phyloP scores from a whole-genome alignment of 805 yeast genomes.

The Hanseniaspora pseudoguilliermondii region DNA sequence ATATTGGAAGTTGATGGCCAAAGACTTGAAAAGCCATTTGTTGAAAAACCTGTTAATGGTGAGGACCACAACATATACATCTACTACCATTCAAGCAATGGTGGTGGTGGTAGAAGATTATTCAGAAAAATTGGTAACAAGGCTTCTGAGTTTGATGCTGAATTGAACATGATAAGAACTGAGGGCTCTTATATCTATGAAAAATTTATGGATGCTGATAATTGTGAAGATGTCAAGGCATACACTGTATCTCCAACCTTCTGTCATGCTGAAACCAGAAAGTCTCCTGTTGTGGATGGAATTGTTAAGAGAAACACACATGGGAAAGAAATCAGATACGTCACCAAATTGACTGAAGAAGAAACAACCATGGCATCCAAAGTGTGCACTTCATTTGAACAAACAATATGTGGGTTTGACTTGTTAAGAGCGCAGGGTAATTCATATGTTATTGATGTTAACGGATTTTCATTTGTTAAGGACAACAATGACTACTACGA shows the following conservation, averaged over 20 bases:
- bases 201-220: constrained; percentile 93
- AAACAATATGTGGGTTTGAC: constrained; percentile 95
- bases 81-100: constrained; percentile 73
- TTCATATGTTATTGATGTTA: constrained; percentile 90
- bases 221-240: constrained; percentile 96
- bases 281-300: constrained; percentile 99
- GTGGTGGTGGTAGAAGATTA: constrained; percentile 93
- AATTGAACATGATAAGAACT: constrained; percentile 59
- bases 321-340: constrained; percentile 88
- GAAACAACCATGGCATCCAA: constrained; percentile 72
- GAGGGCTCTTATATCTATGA: constrained; percentile 89
- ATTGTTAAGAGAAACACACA: constrained; percentile 93
- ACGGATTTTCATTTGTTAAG: constrained; percentile 94
- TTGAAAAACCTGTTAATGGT: constrained; percentile 97
- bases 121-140: constrained; percentile 95
- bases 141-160: constrained; percentile 88
- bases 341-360: constrained; percentile 62
- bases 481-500: constrained; percentile 82
- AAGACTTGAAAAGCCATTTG: constrained; percentile 74
- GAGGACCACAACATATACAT: constrained; percentile 95
- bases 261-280: constrained; percentile 97
- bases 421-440: constrained; percentile 75
- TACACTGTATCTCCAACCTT: constrained; percentile 84
- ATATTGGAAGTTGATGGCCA: constrained; percentile 65
- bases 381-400: constrained; percentile 67